phyloP scores from a whole-genome alignment of 2,329 filamentous ascomycete species.

The Ophiostoma ulmi region DNA sequence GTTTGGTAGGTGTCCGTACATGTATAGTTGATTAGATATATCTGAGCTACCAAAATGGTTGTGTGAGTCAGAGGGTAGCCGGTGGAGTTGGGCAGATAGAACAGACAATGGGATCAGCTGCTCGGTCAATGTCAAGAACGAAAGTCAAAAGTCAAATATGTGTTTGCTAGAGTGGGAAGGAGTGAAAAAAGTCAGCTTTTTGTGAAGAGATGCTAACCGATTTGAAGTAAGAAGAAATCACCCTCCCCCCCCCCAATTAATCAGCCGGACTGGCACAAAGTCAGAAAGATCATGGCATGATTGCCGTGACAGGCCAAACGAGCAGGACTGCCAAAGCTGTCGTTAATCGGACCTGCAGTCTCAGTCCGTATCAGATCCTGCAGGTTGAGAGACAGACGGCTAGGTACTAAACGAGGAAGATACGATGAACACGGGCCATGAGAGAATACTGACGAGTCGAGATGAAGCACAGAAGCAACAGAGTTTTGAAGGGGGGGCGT shows the following conservation, averaged over 20 bases:
- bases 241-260: too few species aligned
- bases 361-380: conserved; percentile 21
- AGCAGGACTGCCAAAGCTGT: background rate
- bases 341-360: conserved; percentile 19
- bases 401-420: background rate
- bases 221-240: background rate
- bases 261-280: background rate
- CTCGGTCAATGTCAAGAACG: background rate
- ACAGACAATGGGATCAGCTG: background rate
- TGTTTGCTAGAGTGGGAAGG: background rate
- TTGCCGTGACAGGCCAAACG: background rate
- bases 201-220: background rate
- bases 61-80: background rate
- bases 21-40: background rate
- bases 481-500: background rate
- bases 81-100: background rate
- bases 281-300: background rate
- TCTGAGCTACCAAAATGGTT: background rate
- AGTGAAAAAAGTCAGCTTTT: too few species aligned
- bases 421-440: background rate
- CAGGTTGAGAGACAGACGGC: conserved; percentile 12
- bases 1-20: background rate
- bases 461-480: background rate
- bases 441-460: background rate
- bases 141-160: background rate